Percentiles rank a stretch among this genome's conserved stretches.
phyloP scores from a whole-genome alignment of 1,284 basidiomycete species.

The Melanopsichium pennsylvanicum region DNA sequence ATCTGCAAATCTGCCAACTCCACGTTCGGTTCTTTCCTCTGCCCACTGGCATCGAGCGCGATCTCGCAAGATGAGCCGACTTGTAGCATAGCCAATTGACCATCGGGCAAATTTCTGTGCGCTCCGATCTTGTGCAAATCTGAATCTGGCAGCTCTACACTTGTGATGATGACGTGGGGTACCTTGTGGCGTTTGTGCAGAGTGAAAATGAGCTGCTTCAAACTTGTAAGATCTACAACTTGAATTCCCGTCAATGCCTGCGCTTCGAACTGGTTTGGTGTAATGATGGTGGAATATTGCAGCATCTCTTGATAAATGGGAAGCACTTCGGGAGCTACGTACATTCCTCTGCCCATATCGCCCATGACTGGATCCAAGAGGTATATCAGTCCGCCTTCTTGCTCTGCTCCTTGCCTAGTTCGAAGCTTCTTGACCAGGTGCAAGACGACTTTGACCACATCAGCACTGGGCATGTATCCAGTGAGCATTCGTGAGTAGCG shows the following conservation, averaged over 20 bases:
- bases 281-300: slow-evolving; percentile 83
- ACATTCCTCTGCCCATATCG: slow-evolving; percentile 70
- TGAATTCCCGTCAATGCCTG: slow-evolving; percentile 71
- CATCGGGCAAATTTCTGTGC: slow-evolving; percentile 25
- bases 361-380: slow-evolving; percentile 79
- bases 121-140: slow-evolving; percentile 52
- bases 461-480: slow-evolving; percentile 85
- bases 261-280: slow-evolving; percentile 97
- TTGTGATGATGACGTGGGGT: slow-evolving; percentile 89
- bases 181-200: slow-evolving; percentile 80
- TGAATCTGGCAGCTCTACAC: slow-evolving; percentile 70
- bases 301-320: slow-evolving; percentile 86
- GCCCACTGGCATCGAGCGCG: slow-evolving; percentile 21
- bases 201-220: slow-evolving; percentile 75
- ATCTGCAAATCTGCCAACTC: slow-evolving; percentile 16
- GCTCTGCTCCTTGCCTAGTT: slow-evolving; percentile 68
- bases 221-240: slow-evolving; percentile 74
- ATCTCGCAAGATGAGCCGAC: slow-evolving; percentile 63
- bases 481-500: slow-evolving; percentile 58
- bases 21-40: slow-evolving; percentile 7
- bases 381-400: slow-evolving; percentile 73
- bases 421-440: slow-evolving; percentile 74
- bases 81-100: slow-evolving; percentile 54
- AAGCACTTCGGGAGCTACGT: slow-evolving; percentile 86
- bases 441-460: slow-evolving; percentile 76